A percentile compares a stretch with the other conserved stretches of the same genome.
Evolutionary conservation across 2,329 filamentous ascomycete species (phyloP).

Genomic region (Apiospora rasikravindrae): DNA sequence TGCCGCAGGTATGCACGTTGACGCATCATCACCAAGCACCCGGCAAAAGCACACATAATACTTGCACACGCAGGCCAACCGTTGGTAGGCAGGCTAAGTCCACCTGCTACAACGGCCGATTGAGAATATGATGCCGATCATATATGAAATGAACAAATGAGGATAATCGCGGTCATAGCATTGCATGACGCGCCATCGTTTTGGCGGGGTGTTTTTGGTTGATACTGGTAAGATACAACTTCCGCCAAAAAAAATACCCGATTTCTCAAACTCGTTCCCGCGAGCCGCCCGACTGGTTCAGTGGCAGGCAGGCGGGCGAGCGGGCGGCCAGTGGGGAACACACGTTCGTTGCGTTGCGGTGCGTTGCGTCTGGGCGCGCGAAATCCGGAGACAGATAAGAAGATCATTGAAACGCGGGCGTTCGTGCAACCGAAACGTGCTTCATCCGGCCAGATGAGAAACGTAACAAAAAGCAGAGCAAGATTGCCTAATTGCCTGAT

Average conservation of each 20-base stretch:
- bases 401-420: not conserved
- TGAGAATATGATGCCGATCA: not conserved
- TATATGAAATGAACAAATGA: not conserved
- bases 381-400: not conserved
- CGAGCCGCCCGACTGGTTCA: constrained; percentile 6
- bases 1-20: not conserved
- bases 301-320: no score
- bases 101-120: constrained; percentile 1
- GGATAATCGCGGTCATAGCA: not conserved
- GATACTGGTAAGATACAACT: not conserved
- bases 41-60: not conserved
- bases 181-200: not conserved
- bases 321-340: not conserved
- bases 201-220: not conserved
- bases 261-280: not conserved
- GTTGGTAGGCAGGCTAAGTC: not conserved
- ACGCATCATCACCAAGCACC: not conserved
- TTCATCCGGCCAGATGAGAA: not conserved
- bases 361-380: not conserved
- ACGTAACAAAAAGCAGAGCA: not conserved
- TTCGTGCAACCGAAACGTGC: not conserved
- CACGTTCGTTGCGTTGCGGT: not conserved
- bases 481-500: not conserved
- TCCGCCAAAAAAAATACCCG: not conserved
- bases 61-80: not conserved